A percentile compares a stretch with the other conserved stretches of the same genome.
phyloP scores from a whole-genome alignment of 441 rosid genomes.

The Corymbia citriodora region DNA sequence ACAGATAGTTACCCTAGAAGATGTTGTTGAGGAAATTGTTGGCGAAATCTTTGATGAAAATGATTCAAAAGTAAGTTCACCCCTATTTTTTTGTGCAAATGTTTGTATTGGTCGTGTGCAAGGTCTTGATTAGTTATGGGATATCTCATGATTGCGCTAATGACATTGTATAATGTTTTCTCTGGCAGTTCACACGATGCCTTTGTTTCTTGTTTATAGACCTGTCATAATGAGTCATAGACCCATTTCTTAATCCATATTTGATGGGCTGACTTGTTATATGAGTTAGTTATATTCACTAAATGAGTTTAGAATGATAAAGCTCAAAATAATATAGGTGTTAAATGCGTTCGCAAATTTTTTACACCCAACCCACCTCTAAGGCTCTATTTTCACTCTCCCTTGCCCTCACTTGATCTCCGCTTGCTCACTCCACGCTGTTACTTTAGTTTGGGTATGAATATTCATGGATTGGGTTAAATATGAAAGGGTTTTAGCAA shows the following conservation, averaged over 20 bases:
- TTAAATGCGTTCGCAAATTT: background rate
- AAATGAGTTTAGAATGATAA: background rate
- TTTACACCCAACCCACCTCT: background rate
- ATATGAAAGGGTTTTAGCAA: background rate
- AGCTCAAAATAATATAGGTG: background rate
- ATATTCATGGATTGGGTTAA: background rate
- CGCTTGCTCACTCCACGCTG: background rate
- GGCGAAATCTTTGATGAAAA: conserved; percentile 99
- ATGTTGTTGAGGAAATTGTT: conserved; percentile 97
- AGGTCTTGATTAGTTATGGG: background rate
- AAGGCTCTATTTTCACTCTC: background rate
- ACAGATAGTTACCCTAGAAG: conserved; percentile 96
- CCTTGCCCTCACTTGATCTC: background rate
- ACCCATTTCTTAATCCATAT: background rate
- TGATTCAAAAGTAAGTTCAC: conserved; percentile 77
- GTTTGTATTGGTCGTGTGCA: background rate
- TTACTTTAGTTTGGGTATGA: background rate
- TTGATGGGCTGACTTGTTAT: background rate
- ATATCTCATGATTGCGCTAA: background rate
- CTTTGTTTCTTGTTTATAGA: background rate
- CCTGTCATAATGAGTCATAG: background rate
- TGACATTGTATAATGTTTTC: background rate
- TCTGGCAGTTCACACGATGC: background rate
- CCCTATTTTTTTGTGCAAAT: background rate
- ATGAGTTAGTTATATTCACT: background rate